Conservation (phyloP, 495 filamentous ascomycete species). For the Cercophora newfieldiana region DNA sequence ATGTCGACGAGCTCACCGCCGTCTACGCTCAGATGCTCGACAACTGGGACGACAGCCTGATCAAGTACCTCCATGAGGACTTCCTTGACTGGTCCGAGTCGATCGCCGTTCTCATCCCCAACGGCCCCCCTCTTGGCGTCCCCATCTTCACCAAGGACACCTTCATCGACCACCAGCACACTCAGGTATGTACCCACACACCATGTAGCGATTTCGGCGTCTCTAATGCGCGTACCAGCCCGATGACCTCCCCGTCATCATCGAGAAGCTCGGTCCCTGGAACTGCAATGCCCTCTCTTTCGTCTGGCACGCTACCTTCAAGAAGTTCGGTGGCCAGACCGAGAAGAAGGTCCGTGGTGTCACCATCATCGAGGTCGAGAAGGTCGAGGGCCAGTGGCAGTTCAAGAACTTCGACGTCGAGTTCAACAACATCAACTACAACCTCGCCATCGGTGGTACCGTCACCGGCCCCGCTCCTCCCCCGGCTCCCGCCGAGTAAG, state of each 20-base stretch:
- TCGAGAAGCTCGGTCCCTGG: slow-evolving; percentile 18
- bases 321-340: slow-evolving; percentile 3
- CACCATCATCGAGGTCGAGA: slow-evolving; percentile 25
- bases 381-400: slow-evolving; percentile 26
- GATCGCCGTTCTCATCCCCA: slow-evolving; percentile 35
- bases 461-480: slow-evolving; percentile 5
- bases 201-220: not conserved
- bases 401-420: slow-evolving; percentile 34
- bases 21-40: slow-evolving; percentile 30
- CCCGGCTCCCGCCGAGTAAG: not conserved
- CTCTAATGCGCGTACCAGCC: slow-evolving; percentile 15
- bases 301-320: slow-evolving; percentile 32
- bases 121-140: slow-evolving; percentile 25
- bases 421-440: slow-evolving; percentile 33
- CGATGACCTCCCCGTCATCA: slow-evolving; percentile 22
- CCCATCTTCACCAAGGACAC: slow-evolving; percentile 30
- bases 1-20: slow-evolving; percentile 23
- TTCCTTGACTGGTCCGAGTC: slow-evolving; percentile 33
- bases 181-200: slow-evolving; percentile 11
- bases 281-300: slow-evolving; percentile 31
- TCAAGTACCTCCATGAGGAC: slow-evolving; percentile 23
- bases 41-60: slow-evolving; percentile 29
- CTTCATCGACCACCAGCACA: slow-evolving; percentile 26
- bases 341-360: slow-evolving; percentile 28
- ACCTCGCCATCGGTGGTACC: slow-evolving; percentile 29